phyloP scores from a whole-genome alignment of 31 red algal genomes.

The Porphyra umbilicalis region DNA sequence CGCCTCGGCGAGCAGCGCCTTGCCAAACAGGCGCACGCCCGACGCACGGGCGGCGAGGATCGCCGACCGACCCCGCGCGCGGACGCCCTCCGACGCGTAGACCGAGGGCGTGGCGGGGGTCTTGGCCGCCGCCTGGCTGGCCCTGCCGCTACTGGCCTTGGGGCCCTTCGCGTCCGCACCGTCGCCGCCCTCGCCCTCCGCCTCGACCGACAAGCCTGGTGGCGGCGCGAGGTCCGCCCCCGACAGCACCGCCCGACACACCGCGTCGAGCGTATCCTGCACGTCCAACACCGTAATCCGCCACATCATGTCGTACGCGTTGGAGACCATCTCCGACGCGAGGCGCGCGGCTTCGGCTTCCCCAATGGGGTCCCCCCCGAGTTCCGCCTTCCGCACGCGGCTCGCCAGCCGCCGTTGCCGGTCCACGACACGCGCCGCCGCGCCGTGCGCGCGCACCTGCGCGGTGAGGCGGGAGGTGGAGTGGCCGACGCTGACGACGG shows the following conservation, averaged over 20 bases:
- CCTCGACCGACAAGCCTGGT: not conserved
- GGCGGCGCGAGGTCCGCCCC: constrained; percentile 38
- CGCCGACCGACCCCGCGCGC: constrained; percentile 3
- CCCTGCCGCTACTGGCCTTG: no score
- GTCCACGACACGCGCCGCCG: constrained; percentile 56
- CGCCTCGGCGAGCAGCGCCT: not conserved
- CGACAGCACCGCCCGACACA: constrained; percentile 29
- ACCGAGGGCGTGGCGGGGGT: not conserved
- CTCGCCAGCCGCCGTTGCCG: constrained; percentile 72
- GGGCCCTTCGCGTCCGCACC: not conserved
- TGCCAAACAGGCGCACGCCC: constrained; percentile 2
- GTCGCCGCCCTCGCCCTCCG: not conserved
- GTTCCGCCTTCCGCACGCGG: constrained; percentile 37
- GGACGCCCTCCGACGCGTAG: not conserved
- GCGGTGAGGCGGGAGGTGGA: constrained; percentile 52
- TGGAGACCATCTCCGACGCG: constrained; percentile 75
- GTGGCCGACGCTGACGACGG: constrained; percentile 62
- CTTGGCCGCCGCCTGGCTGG: not conserved
- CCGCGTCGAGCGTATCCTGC: constrained; percentile 69
- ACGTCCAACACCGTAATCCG: constrained; percentile 77
- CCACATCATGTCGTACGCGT: constrained; percentile 89
- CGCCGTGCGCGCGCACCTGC: constrained; percentile 48
- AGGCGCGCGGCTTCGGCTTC: constrained; percentile 51
- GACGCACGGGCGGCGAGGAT: constrained; percentile 7
- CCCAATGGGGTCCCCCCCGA: constrained; percentile 38